Evolutionary conservation across 2,329 filamentous ascomycete species (phyloP).

Genomic region (Fusarium abutilonis): DNA sequence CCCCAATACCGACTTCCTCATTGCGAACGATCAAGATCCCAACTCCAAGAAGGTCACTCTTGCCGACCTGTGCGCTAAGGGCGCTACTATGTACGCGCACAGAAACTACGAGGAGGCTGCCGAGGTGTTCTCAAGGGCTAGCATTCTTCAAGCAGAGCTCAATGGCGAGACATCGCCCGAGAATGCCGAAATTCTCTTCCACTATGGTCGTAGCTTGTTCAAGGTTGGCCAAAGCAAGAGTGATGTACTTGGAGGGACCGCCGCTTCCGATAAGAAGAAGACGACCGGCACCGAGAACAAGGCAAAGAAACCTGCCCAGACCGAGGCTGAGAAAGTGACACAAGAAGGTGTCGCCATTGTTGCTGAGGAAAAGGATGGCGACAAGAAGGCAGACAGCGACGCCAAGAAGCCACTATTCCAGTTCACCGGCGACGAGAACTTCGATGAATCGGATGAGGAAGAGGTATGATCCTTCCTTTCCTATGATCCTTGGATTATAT

Average conservation of each 20-base stretch:
- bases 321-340: constrained; percentile 54
- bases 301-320: constrained; percentile 54
- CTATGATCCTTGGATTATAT: not conserved
- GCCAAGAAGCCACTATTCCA: constrained; percentile 84
- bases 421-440: constrained; percentile 94
- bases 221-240: constrained; percentile 94
- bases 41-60: constrained; percentile 71
- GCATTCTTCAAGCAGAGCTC: constrained; percentile 87
- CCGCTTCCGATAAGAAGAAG: constrained; percentile 64
- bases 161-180: constrained; percentile 91
- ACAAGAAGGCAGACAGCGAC: constrained; percentile 49
- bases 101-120: constrained; percentile 88
- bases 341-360: constrained; percentile 58
- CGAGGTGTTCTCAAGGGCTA: constrained; percentile 88
- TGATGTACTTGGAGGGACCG: constrained; percentile 88
- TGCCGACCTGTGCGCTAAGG: constrained; percentile 81
- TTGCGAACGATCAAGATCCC: constrained; percentile 55
- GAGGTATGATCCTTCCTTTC: constrained; percentile 52
- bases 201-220: constrained; percentile 93
- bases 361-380: constrained; percentile 57
- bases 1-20: constrained; percentile 39
- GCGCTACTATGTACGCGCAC: constrained; percentile 84
- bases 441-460: constrained; percentile 82
- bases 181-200: constrained; percentile 93
- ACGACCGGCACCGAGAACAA: constrained; percentile 49